Evolutionary conservation across 2,329 filamentous ascomycete species (phyloP).

Genomic region (Fusarium sp.): DNA sequence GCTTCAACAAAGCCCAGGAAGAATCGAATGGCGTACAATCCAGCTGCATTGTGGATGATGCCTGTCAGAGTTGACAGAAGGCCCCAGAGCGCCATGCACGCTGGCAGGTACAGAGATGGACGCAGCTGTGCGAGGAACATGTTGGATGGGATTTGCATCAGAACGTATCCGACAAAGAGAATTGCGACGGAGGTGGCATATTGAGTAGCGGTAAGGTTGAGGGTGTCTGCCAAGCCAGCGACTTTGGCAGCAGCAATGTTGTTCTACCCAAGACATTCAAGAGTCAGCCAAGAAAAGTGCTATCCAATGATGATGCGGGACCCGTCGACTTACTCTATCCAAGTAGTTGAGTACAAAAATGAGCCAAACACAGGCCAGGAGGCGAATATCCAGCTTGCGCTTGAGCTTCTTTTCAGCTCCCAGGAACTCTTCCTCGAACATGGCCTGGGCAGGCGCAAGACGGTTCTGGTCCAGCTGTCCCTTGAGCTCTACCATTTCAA

Average conservation of each 20-base stretch:
- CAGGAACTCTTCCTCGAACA: slow-evolving; percentile 23
- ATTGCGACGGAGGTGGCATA: slow-evolving; percentile 51
- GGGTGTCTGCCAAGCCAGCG: slow-evolving; percentile 4
- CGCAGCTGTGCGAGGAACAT: slow-evolving; percentile 42
- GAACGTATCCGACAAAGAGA: slow-evolving; percentile 28
- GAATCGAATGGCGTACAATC: slow-evolving; percentile 2
- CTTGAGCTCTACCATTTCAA: slow-evolving; percentile 16
- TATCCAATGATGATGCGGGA: background rate
- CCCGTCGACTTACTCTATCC: slow-evolving; percentile 4
- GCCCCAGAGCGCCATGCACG: slow-evolving; percentile 31
- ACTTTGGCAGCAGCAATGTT: slow-evolving; percentile 24
- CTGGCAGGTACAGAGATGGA: slow-evolving; percentile 9
- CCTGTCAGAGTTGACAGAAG: slow-evolving; percentile 35
- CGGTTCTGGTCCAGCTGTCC: slow-evolving; percentile 6
- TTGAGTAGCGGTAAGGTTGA: slow-evolving; percentile 11
- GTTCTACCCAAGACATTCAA: slow-evolving; percentile 4
- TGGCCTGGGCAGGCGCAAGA: slow-evolving; percentile 11
- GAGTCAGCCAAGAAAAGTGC: background rate
- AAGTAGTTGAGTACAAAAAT: slow-evolving; percentile 23
- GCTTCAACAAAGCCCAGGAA: slow-evolving; percentile 6
- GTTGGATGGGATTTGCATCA: slow-evolving; percentile 54
- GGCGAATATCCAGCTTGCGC: slow-evolving; percentile 18
- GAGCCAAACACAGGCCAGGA: slow-evolving; percentile 16
- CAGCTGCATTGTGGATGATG: background rate
- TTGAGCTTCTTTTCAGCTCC: slow-evolving; percentile 20